Base-by-base conservation (phyloP, 164 flowering plant species). In the Dillenia suffruticosa region DNA sequence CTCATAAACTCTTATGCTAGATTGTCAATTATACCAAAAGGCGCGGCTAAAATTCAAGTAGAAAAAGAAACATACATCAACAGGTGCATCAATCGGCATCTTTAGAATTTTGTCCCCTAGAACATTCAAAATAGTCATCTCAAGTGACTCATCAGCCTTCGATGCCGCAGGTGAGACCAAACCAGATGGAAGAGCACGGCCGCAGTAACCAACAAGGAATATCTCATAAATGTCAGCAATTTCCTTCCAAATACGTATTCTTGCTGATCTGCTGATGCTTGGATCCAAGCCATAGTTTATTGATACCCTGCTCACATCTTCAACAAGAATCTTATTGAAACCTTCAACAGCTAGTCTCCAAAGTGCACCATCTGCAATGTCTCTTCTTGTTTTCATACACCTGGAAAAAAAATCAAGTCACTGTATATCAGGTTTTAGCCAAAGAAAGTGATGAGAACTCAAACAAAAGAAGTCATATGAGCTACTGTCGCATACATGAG, bases 331-430 rank as follows among this genome's bases (percentile, higher is more conserved):
- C 32, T 75, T 74, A 66, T 88, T 88, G 77, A 92, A 88, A 60
- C 92, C 89, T 69, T 88, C 88, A 71, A 84, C 94, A 53, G 97
- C 96, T 66, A 82, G 19, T 72, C 94, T 84, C 99, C 99, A 95
- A 59, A 95, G 81, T 54, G 81, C 67, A 57, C 92, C 84, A 77
- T 88, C 96, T 51, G 96, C 91, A 68, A 64, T 71, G 70, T 95
- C 99, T 77, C 99, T 85, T 78, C 99, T 88, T 61, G 90, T 90
- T 49, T 82, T 82, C 98, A 92, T 95, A 67, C 92, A 95, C 80
- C 99, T 94, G 56, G 7, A 71, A 45, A 57, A 14, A 44, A 49
- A 17, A 32, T n/a, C 51, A 32, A 55, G 22, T 51, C 17, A 24
- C 47, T 1, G 5, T 26, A 26, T 26, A 26, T 26, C 40, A 26